Percentiles rank a stretch among this genome's conserved stretches.
These are phyloP conservation scores for Pseudoneurospora amorphoporcata DNA, from an alignment of 495 filamentous ascomycete species.

Conservation along the genomic window DNA sequence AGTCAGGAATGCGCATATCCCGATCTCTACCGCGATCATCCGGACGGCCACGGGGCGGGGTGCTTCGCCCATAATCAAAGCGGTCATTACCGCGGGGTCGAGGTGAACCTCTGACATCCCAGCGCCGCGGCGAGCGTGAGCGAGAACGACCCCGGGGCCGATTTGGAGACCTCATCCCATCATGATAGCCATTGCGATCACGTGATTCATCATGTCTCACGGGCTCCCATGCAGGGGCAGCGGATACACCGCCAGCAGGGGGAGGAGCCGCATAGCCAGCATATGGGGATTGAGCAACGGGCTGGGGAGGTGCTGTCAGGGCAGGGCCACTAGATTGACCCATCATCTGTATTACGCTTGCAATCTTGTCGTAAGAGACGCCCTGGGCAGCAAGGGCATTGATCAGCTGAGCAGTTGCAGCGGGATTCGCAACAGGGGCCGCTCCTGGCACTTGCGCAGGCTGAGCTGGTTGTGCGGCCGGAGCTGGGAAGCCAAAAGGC, in stretches of 20 bases:
- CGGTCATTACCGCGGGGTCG: conserved; percentile 31
- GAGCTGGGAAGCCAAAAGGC: conserved; percentile 24
- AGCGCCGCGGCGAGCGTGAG: conserved; percentile 59
- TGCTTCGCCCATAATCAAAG: conserved; percentile 31
- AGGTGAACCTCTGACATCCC: conserved; percentile 41
- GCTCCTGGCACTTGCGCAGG: conserved; percentile 29
- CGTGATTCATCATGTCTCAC: conserved; percentile 41
- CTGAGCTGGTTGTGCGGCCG: conserved; percentile 4
- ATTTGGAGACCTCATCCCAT: conserved; percentile 41
- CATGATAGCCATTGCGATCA: conserved; percentile 49
- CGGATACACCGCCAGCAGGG: conserved; percentile 12
- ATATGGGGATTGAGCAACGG: conserved; percentile 16
- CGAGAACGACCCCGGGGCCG: conserved; percentile 64
- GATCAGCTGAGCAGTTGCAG: conserved; percentile 37
- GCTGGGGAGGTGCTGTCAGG: conserved; percentile 6
- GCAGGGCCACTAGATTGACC: conserved; percentile 16
- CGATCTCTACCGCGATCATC: conserved; percentile 47
- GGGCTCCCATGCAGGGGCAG: conserved; percentile 28
- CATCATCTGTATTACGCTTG: conserved; percentile 35
- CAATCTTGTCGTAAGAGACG: conserved; percentile 35
- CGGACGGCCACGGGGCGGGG: conserved; percentile 37
- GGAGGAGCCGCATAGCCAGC: conserved; percentile 19
- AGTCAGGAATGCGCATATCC: conserved; percentile 52
- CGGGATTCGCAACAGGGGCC: conserved; percentile 22
- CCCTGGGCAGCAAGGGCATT: conserved; percentile 35